Conservation (phyloP, 208 protist species). For the Leishmania major region DNA sequence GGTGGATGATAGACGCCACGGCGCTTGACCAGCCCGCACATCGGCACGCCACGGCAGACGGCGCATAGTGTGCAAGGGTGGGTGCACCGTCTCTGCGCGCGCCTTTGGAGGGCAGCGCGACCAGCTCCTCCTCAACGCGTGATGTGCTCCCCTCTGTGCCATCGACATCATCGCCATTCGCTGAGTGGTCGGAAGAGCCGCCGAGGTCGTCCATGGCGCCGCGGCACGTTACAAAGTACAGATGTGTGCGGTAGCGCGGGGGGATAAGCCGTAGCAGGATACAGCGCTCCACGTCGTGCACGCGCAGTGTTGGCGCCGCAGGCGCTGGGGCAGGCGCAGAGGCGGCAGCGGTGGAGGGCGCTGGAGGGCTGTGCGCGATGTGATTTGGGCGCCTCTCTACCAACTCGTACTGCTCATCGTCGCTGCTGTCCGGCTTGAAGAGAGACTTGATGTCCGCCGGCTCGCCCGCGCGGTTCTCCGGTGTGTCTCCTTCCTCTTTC, state of each 20-base stretch:
- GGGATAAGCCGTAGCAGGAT: constrained; percentile 37
- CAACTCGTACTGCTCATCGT: constrained; percentile 19
- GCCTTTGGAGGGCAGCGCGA: constrained; percentile 13
- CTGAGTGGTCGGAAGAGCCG: not conserved
- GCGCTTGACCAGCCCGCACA: constrained; percentile 37
- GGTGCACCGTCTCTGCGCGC: not conserved
- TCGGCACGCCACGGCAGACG: constrained; percentile 19
- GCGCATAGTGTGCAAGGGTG: constrained; percentile 27
- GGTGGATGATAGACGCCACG: constrained; percentile 20
- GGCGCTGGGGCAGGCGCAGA: not conserved
- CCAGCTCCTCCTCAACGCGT: constrained; percentile 11
- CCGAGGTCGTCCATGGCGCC: constrained; percentile 30
- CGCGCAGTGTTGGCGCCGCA: constrained; percentile 16
- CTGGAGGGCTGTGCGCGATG: not conserved
- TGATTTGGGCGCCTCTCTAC: not conserved
- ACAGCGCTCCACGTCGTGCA: constrained; percentile 60
- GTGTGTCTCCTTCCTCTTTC: too few relatives aligned
- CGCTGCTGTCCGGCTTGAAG: constrained; percentile 24
- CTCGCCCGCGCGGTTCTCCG: too few relatives aligned
- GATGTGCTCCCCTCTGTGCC: not conserved
- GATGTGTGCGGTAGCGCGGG: constrained; percentile 2
- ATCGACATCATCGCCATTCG: not conserved
- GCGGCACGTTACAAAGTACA: constrained; percentile 58
- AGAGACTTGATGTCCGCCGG: constrained; percentile 7
- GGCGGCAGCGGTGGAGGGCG: not conserved